Percentiles rank a stretch among this genome's conserved stretches.
phyloP scores from a whole-genome alignment of 495 filamentous ascomycete species.

The Penicillium bovifimosum region DNA sequence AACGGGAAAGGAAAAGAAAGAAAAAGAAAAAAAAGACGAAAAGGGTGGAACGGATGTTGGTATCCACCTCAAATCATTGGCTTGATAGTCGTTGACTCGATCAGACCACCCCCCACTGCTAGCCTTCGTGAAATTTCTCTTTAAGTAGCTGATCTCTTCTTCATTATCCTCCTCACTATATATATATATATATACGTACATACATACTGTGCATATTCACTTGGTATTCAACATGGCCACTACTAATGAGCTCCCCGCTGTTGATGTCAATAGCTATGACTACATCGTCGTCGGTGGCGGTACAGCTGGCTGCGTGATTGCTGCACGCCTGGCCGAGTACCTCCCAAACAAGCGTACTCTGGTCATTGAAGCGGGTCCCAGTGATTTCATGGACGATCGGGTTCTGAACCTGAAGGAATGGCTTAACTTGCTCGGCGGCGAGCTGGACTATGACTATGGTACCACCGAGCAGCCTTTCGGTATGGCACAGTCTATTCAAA shows the following conservation, averaged over 20 bases:
- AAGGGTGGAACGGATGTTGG: background rate
- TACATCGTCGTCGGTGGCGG: slow-evolving; percentile 84
- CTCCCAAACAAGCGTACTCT: slow-evolving; percentile 60
- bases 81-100: background rate
- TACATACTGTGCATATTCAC: background rate
- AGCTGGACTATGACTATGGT: slow-evolving; percentile 79
- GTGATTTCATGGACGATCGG: slow-evolving; percentile 60
- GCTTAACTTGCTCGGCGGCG: slow-evolving; percentile 70
- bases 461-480: slow-evolving; percentile 80
- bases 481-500: slow-evolving; percentile 26
- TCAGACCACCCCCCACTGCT: background rate
- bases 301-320: slow-evolving; percentile 84
- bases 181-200: too few species aligned
- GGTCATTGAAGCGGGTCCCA: slow-evolving; percentile 60
- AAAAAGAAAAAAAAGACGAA: background rate
- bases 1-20: background rate
- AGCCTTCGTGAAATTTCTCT: slow-evolving; percentile 3
- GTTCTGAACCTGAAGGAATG: slow-evolving; percentile 74
- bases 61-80: background rate
- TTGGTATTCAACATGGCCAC: slow-evolving; percentile 44
- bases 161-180: background rate
- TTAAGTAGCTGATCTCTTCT: background rate
- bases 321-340: slow-evolving; percentile 61
- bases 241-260: slow-evolving; percentile 53
- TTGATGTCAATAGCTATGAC: slow-evolving; percentile 66